Evolutionary conservation across 1,284 basidiomycete genomes (phyloP).

Genomic region (Apiotrichum mycotoxinovorans): DNA sequence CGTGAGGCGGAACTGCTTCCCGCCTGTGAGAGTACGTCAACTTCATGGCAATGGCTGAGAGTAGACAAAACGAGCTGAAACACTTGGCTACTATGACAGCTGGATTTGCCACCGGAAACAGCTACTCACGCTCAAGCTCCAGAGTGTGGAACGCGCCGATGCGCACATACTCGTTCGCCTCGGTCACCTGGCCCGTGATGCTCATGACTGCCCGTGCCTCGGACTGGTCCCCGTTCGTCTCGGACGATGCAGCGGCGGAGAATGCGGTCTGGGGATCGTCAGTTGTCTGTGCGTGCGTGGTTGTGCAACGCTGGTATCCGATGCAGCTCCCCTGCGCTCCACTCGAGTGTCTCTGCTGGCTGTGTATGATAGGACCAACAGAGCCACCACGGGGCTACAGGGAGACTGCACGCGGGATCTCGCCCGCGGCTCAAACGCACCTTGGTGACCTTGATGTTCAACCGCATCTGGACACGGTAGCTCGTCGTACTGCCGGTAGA

Average conservation of each 20-base stretch:
- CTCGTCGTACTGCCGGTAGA: conserved; percentile 92
- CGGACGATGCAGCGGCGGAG: conserved; percentile 59
- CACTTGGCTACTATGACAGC: background rate
- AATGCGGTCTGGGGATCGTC: conserved; percentile 56
- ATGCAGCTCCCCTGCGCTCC: background rate
- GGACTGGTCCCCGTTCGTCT: conserved; percentile 49
- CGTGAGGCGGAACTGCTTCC: conserved; percentile 66
- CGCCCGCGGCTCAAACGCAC: too few species aligned
- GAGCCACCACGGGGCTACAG: too few species aligned
- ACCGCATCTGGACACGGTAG: conserved; percentile 75
- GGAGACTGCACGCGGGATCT: too few species aligned
- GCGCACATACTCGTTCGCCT: conserved; percentile 87
- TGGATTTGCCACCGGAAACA: background rate
- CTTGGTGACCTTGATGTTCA: conserved; percentile 75
- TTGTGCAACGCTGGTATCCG: background rate
- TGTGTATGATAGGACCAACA: too few species aligned
- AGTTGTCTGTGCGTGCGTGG: background rate
- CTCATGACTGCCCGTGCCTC: conserved; percentile 65
- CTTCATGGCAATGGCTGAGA: background rate
- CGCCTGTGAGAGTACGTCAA: background rate
- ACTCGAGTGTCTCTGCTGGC: too few species aligned
- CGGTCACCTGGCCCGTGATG: conserved; percentile 81
- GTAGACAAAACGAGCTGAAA: conserved; percentile 2
- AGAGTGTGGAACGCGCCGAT: conserved; percentile 94
- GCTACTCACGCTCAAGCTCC: conserved; percentile 66